phyloP scores from a whole-genome alignment of 768 basidiomycete genomes.

The Lactarius psammicola region DNA sequence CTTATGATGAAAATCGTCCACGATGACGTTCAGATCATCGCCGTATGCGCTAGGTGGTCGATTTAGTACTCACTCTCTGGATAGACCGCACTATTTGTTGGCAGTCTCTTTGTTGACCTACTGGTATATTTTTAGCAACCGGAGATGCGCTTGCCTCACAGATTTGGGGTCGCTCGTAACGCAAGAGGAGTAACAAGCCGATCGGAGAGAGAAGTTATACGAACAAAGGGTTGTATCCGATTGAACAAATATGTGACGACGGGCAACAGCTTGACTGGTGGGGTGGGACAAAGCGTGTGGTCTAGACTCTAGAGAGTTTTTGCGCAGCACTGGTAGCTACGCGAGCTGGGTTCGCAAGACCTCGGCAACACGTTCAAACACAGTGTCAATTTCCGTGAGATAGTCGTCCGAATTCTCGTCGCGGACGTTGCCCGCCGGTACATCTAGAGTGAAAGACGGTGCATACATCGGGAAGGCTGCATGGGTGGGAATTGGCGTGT shows the following conservation, averaged over 20 bases:
- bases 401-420: conserved; percentile 71
- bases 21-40: not conserved
- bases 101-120: not conserved
- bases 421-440: conserved; percentile 66
- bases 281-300: not conserved
- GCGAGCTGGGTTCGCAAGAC: conserved; percentile 21
- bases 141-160: not conserved
- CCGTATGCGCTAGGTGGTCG: not conserved
- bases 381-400: conserved; percentile 43
- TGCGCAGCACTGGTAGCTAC: not conserved
- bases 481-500: conserved; percentile 76
- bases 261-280: not conserved
- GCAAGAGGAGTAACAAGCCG: not conserved
- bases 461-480: conserved; percentile 66
- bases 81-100: not conserved
- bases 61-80: not conserved
- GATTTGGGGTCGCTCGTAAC: not conserved
- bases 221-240: not conserved
- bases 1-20: not conserved
- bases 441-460: conserved; percentile 79
- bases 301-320: not conserved
- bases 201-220: not conserved
- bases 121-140: not conserved
- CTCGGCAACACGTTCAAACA: conserved; percentile 29
- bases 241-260: not conserved